Conservation (phyloP, 441 rosid genomes). For the Populus hybrid region DNA sequence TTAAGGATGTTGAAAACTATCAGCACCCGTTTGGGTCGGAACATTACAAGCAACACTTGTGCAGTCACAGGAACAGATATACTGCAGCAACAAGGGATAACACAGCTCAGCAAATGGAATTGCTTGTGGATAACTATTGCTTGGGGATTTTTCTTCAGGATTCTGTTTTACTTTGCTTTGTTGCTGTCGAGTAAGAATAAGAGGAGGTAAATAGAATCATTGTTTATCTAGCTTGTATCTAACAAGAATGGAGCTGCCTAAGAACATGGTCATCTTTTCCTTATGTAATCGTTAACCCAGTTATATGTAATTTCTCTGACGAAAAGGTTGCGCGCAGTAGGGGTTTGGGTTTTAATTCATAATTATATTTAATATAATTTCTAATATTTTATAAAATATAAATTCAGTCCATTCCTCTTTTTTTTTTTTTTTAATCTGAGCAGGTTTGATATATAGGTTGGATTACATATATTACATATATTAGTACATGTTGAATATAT, state of each 20-base stretch:
- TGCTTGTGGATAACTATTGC: slow-evolving; percentile 76
- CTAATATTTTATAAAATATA: too few species aligned
- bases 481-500: too few species aligned
- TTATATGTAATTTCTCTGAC: too few species aligned
- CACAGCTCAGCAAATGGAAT: slow-evolving; percentile 68
- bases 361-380: too few species aligned
- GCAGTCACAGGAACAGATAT: slow-evolving; percentile 64
- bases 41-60: slow-evolving; percentile 57
- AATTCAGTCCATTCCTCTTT: too few species aligned
- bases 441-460: too few species aligned
- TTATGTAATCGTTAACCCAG: neutral
- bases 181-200: slow-evolving; percentile 47
- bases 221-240: neutral
- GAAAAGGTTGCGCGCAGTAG: too few species aligned
- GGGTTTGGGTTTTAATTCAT: too few species aligned
- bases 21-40: slow-evolving; percentile 48
- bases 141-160: slow-evolving; percentile 82
- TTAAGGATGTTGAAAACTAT: slow-evolving; percentile 47
- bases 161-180: slow-evolving; percentile 58
- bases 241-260: too few species aligned
- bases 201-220: slow-evolving; percentile 2
- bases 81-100: slow-evolving; percentile 57
- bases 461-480: too few species aligned
- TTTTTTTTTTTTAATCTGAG: too few species aligned
- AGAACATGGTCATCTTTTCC: too few species aligned